Base-by-base conservation (phyloP, 768 basidiomycete species). In the Hortiboletus flavorubellus region DNA sequence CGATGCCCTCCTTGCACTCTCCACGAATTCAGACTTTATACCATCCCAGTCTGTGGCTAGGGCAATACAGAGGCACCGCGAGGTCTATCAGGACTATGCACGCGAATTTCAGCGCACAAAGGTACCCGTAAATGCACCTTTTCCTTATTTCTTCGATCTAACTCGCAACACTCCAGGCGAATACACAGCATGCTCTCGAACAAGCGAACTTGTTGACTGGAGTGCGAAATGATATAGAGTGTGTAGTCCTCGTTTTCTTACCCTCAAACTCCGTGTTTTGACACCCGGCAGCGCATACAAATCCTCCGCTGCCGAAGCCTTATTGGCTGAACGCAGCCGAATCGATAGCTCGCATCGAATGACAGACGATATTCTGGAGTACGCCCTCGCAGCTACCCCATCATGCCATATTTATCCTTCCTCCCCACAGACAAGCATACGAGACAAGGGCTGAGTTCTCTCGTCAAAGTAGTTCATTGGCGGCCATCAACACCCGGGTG, bases 201-300 rank as follows among this genome's bases (percentile, higher is more conserved):
- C 85, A 93, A 66, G 89, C 87, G 1, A 96, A 92, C 67, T 75
- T 99, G 15, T 79, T 99, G 21, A 86, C 82, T 43, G 93, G 92
- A 8, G 95, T 98, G 4, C 81, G 95, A 59, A 93, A 95, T 62
- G 97, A 99, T 64, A 98, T 98, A 60, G 93, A 93, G 95, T 96
- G 63, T 43, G 86, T 72, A 11, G 26, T 35, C 35, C 16, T 49
- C 40, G 11, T 14, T 54, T 23, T 16, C 7, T 49, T 46, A 3
- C 30, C 11, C 16, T 46, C 37, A 6, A 12, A 15, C 18, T 11
- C 33, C 37, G 8, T 44, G 16, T 21, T 37, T 38, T 46, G n/a
- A 61, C 43, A 23, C 45, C 46, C 29, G 33, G 16, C 60, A 97
- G 94, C 59, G 89, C 93, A 38, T 95, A 95, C 73, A 94, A 94